Evolutionary conservation across 306 rosid genomes (phyloP), one percentile per base, ranked within the genome.

Genomic region (Parietaria judaica): DNA sequence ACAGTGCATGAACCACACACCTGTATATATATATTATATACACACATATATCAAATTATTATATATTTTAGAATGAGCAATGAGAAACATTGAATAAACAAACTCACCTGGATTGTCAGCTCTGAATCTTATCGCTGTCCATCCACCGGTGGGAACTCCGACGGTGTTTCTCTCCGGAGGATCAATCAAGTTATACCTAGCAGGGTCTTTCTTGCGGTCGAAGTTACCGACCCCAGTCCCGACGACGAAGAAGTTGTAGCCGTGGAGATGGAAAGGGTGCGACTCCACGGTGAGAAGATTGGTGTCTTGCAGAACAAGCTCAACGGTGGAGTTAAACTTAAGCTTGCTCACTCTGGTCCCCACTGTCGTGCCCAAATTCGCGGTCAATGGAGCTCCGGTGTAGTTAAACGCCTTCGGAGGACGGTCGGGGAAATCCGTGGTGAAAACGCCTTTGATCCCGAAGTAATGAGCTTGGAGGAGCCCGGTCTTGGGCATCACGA

Each of bases 1-100:
- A 51, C 80, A 76, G 57, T 75, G 76, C 72, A 76, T 36, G 66
- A 76, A 76, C 80, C 80, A 76, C 16, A 76, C 76, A 7, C 80
- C 71, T 68, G 11, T 8, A 2, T 23, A 14, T 23, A 23, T 23
- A 23, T 23, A 23, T 2, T 23, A 23, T 23, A 23, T 2, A 23
- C 31, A 23, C 31, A 23, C 31, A 23, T 23, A 23, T 23, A 23
- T 23, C 31, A 23, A 23, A 23, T 23, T 23, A 23, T 23, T 23
- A 23, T 23, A 23, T 23, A 23, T 23, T 0, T n/a, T 23, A 23
- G 1, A 23, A 23, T 23, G 31, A 23, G 31, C 31, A 23, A 23
- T 23, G 31, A 23, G 31, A n/a, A 23, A 23, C 31, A 23, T 23
- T 23, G 2, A 23, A 1, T 23, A 23, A 23, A 23, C 2, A 23